These are phyloP conservation scores for Hamigera avellanea DNA, from an alignment of 495 filamentous ascomycete genomes.

Conservation along the genomic window DNA sequence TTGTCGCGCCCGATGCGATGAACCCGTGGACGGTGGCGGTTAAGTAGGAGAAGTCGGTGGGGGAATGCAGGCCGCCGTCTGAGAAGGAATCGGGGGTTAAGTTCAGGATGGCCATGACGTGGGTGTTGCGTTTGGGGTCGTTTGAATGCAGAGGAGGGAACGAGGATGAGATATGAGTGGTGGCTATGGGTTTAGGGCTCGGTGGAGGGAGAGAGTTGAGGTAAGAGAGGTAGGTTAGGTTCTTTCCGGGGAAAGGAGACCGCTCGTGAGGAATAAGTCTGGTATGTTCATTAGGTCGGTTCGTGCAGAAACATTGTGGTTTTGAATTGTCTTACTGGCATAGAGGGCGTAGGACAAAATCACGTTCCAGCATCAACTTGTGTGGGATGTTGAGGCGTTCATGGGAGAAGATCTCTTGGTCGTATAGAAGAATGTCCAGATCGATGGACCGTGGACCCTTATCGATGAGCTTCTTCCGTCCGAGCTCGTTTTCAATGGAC, in stretches of 20 bases:
- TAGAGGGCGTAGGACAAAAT: constrained; percentile 85
- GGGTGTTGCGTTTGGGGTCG: constrained; percentile 52
- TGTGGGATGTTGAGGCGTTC: constrained; percentile 77
- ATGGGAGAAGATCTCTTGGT: constrained; percentile 50
- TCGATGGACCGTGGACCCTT: constrained; percentile 93
- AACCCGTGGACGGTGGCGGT: constrained; percentile 42
- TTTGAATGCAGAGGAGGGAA: constrained; percentile 52
- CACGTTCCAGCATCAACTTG: constrained; percentile 72
- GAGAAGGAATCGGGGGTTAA: constrained; percentile 96
- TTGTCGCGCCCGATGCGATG: constrained; percentile 58
- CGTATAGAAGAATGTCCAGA: constrained; percentile 86
- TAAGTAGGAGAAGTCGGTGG: constrained; percentile 25
- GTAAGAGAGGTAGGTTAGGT: constrained; percentile 34
- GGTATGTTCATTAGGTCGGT: not conserved
- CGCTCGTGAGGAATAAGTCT: constrained; percentile 54
- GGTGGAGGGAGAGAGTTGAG: constrained; percentile 52
- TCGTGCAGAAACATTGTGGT: too few species aligned
- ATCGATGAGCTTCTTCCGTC: constrained; percentile 73
- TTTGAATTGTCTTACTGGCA: constrained; percentile 73
- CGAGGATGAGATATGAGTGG: constrained; percentile 52
- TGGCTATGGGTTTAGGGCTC: constrained; percentile 42
- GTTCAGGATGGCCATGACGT: constrained; percentile 91
- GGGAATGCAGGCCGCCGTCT: constrained; percentile 60
- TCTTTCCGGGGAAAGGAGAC: constrained; percentile 27
- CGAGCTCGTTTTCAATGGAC: constrained; percentile 64